These are phyloP conservation scores for Cryptosporidium parvum DNA, from an alignment of 169 alveolate species.

Conservation along the genomic window DNA sequence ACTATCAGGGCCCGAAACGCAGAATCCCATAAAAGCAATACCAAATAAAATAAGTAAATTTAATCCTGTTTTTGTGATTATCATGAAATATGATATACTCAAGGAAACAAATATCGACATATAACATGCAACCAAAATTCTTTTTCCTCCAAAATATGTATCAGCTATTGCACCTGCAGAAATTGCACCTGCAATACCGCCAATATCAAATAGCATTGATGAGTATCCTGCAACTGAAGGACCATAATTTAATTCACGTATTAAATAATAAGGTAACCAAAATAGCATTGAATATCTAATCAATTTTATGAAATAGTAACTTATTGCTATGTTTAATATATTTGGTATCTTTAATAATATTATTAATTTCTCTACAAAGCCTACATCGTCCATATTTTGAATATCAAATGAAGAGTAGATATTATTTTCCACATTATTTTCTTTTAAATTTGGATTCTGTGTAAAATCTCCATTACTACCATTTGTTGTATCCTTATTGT, in stretches of 20 bases:
- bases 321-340: slow-evolving; percentile 60
- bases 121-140: slow-evolving; percentile 65
- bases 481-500: background rate
- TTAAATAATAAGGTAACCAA: slow-evolving; percentile 82
- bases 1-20: slow-evolving; percentile 79
- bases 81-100: slow-evolving; percentile 34
- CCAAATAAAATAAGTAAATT: slow-evolving; percentile 44
- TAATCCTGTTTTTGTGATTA: slow-evolving; percentile 15
- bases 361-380: background rate
- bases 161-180: slow-evolving; percentile 77
- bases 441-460: background rate
- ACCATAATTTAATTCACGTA: slow-evolving; percentile 55
- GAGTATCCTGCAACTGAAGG: slow-evolving; percentile 80
- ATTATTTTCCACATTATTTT: slow-evolving; percentile 11
- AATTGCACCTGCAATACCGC: slow-evolving; percentile 81
- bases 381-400: slow-evolving; percentile 7
- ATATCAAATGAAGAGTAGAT: slow-evolving; percentile 12
- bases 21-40: slow-evolving; percentile 76
- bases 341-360: slow-evolving; percentile 18
- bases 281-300: slow-evolving; percentile 79
- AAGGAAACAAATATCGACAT: slow-evolving; percentile 41
- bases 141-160: slow-evolving; percentile 33
- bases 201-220: slow-evolving; percentile 79
- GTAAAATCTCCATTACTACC: background rate
- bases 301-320: slow-evolving; percentile 79